These are phyloP conservation scores for Taphrina confusa DNA, from an alignment of 1,139 yeast genomes.

Conservation along the genomic window DNA sequence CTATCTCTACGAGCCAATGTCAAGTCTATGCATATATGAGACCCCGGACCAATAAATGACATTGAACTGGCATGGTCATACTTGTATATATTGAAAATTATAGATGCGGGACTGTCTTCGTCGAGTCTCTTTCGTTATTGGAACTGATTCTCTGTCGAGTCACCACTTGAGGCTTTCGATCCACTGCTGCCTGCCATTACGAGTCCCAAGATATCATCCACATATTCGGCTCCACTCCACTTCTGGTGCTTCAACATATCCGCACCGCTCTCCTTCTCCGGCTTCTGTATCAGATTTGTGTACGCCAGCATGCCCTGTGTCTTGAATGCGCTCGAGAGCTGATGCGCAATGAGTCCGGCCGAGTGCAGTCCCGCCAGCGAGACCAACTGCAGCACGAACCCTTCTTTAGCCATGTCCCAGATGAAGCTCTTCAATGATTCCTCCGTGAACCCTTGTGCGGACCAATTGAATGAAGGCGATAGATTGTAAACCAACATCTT, in stretches of 20 bases:
- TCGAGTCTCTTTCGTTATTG: too few relatives aligned
- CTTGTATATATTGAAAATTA: too few relatives aligned
- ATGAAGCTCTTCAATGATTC: slow-evolving; percentile 54
- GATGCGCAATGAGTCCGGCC: slow-evolving; percentile 53
- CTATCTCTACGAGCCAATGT: too few relatives aligned
- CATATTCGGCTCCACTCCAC: slow-evolving; percentile 62
- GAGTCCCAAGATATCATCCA: slow-evolving; percentile 52
- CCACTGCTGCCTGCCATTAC: slow-evolving; percentile 50
- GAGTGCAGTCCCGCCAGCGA: slow-evolving; percentile 60
- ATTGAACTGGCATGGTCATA: too few relatives aligned
- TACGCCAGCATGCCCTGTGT: slow-evolving; percentile 61
- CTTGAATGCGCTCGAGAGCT: slow-evolving; percentile 29
- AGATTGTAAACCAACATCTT: slow-evolving; percentile 61
- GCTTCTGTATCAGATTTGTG: slow-evolving; percentile 55
- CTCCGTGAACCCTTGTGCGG: slow-evolving; percentile 56
- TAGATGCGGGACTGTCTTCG: too few relatives aligned
- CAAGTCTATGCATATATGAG: background rate
- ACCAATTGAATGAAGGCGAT: slow-evolving; percentile 63
- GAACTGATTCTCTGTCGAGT: slow-evolving; percentile 32
- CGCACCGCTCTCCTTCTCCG: slow-evolving; percentile 52
- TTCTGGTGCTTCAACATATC: slow-evolving; percentile 61
- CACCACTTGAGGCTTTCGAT: slow-evolving; percentile 29
- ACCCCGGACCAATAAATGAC: background rate
- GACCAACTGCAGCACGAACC: slow-evolving; percentile 57
- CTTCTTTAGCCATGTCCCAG: slow-evolving; percentile 58